Evolutionary conservation across 495 filamentous ascomycete species (phyloP), one percentile per base, ranked within the genome.

Genomic region (Aspergillus mulundensis): DNA sequence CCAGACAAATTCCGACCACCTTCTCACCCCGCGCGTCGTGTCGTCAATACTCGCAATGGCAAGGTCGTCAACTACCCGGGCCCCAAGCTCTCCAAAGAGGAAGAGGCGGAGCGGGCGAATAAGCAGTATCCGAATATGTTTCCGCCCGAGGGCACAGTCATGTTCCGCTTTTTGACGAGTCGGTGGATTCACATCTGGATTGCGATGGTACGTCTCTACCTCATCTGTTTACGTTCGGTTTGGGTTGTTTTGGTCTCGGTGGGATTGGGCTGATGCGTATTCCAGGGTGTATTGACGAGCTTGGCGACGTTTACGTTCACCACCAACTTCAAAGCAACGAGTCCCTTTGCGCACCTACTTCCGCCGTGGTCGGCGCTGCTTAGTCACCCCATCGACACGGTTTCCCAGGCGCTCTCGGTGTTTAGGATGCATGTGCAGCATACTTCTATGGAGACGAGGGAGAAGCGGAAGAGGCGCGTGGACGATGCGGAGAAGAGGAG

Each of bases 1-100:
- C 91, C 91, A 3, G 81, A 86, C 58, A 84, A 84, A 57, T 95
- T 94, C 75, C 87, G 84, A 47, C 91, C 91, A 0, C 91, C 91
- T 0, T 96, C 91, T 0, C 91, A 96, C 69, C 83, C 83, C 24
- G 70, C 84, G 23, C 81, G 85, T 1, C 76, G 85, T 12, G 74
- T 77, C 15, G 54, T 68, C 14, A 70, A 64, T 12, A 66, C 66
- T 0, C 63, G 64, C 30, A 68, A 66, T 50, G 66, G 69, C 30
- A 61, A 59, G 1, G 44, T 62, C 59, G 43, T 68, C 70, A 71
- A 70, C 69, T 91, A 93, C 71, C 85, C 86, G 39, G 91, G 91
- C 32, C 86, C 86, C 11, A 61, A 75, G 11, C 68, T 87, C 36
- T 79, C 78, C 18, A 73, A 75, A 20, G 72, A 80, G 36, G 83